phyloP scores from a whole-genome alignment of 768 basidiomycete species.

The Panellus pusillus region DNA sequence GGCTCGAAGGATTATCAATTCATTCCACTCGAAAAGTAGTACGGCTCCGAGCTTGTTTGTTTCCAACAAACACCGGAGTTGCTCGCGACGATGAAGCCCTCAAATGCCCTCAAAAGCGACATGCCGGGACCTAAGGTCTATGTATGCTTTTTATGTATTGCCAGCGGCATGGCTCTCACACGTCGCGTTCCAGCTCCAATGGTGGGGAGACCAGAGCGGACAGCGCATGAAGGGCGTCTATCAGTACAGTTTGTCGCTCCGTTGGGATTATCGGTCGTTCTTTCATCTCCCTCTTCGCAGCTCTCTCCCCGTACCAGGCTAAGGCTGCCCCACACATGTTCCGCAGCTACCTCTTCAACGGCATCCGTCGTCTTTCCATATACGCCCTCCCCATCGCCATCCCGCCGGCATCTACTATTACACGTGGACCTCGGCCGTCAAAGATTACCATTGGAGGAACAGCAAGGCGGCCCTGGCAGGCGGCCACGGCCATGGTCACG shows the following conservation, averaged over 20 bases:
- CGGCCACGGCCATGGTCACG: constrained; percentile 30
- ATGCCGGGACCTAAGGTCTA: constrained; percentile 87
- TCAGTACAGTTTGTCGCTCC: constrained; percentile 68
- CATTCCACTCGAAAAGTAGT: too few relatives aligned
- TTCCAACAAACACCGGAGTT: too few relatives aligned
- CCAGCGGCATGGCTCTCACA: background rate
- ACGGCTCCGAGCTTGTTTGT: too few relatives aligned
- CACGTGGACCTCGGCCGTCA: constrained; percentile 60
- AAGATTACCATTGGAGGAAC: constrained; percentile 66
- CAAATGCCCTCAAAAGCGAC: constrained; percentile 58
- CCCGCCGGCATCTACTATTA: constrained; percentile 83
- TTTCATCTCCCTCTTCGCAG: constrained; percentile 37
- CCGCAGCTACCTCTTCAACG: constrained; percentile 82
- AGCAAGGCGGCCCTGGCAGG: constrained; percentile 76
- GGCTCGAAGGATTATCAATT: background rate
- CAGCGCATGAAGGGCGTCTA: constrained; percentile 76
- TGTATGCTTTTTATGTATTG: constrained; percentile 48
- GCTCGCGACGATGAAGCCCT: constrained; percentile 56
- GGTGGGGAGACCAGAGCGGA: constrained; percentile 83
- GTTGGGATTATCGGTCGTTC: background rate
- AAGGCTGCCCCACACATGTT: constrained; percentile 71
- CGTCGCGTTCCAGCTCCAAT: constrained; percentile 56
- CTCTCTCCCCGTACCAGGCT: constrained; percentile 80
- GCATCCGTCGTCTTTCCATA: constrained; percentile 70
- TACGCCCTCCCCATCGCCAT: constrained; percentile 78